Percentiles rank a stretch among this genome's conserved stretches.
phyloP scores from a whole-genome alignment of 1,139 yeast genomes.

The Candida dubliniensis region DNA sequence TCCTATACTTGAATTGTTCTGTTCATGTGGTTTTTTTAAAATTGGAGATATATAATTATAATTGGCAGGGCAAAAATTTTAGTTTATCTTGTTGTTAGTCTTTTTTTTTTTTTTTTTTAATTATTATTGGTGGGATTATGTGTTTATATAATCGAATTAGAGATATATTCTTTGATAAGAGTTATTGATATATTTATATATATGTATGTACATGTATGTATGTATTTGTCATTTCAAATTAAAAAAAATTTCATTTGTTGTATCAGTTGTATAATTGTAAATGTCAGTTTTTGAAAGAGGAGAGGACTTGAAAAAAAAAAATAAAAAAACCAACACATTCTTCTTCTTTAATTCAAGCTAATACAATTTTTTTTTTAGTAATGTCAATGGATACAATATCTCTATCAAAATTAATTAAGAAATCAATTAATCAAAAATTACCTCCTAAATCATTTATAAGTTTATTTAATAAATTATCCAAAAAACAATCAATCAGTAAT shows the following conservation, averaged over 20 bases:
- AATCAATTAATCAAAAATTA: slow-evolving; percentile 10
- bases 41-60: neutral
- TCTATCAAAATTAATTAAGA: slow-evolving; percentile 7
- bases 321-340: neutral
- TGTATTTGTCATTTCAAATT: too few species aligned
- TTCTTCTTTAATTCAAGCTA: neutral
- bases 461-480: slow-evolving; percentile 9
- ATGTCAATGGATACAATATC: slow-evolving; percentile 4
- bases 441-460: slow-evolving; percentile 10
- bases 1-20: neutral
- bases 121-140: neutral
- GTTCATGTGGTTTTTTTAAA: neutral
- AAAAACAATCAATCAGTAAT: slow-evolving; percentile 4
- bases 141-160: neutral
- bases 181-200: neutral
- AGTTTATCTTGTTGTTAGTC: neutral
- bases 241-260: too few species aligned
- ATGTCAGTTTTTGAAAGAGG: too few species aligned
- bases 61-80: neutral
- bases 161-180: neutral
- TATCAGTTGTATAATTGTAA: too few species aligned
- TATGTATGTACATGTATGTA: neutral
- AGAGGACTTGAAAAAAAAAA: neutral
- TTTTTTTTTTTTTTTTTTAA: neutral
- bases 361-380: neutral